Percentiles rank a stretch among this genome's conserved stretches.
phyloP scores from a whole-genome alignment of 2,329 filamentous ascomycete species.

The Penicillium sp. region DNA sequence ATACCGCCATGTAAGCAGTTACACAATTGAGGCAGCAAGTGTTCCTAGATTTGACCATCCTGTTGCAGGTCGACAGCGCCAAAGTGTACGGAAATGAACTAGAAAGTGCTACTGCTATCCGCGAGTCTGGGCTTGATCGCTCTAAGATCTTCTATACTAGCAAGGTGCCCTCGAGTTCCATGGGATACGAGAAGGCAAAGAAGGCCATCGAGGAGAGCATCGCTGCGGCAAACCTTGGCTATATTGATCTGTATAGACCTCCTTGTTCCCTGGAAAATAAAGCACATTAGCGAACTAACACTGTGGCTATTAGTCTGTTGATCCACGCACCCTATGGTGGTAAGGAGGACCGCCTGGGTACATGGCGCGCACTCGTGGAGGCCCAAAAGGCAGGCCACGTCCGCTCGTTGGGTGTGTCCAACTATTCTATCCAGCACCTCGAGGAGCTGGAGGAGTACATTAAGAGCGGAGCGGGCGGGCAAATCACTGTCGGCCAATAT shows the following conservation, averaged over 20 bases:
- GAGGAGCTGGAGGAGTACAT: slow-evolving; percentile 43
- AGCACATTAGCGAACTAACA: not conserved
- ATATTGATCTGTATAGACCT: slow-evolving; percentile 60
- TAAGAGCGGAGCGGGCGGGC: slow-evolving; percentile 51
- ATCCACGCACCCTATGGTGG: slow-evolving; percentile 42
- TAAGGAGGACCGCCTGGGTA: slow-evolving; percentile 37
- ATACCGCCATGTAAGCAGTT: slow-evolving; percentile 53
- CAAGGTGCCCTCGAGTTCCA: slow-evolving; percentile 53
- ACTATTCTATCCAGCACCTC: slow-evolving; percentile 41
- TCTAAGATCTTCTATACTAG: slow-evolving; percentile 62
- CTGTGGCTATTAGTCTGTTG: slow-evolving; percentile 29
- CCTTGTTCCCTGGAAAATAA: not conserved
- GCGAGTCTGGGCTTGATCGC: slow-evolving; percentile 52
- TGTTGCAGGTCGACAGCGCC: slow-evolving; percentile 55
- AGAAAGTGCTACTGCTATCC: slow-evolving; percentile 54
- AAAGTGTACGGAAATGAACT: slow-evolving; percentile 58
- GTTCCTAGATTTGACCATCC: not conserved
- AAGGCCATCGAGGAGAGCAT: slow-evolving; percentile 63
- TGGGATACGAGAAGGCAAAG: slow-evolving; percentile 65
- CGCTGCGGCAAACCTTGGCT: slow-evolving; percentile 59
- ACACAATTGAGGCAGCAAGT: not conserved
- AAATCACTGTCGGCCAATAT: slow-evolving; percentile 81
- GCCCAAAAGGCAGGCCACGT: slow-evolving; percentile 40
- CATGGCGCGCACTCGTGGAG: slow-evolving; percentile 43
- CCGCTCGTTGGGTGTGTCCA: slow-evolving; percentile 44